These are phyloP conservation scores for Annona cherimola DNA, from an alignment of 164 flowering plant genomes.

Conservation along the genomic window DNA sequence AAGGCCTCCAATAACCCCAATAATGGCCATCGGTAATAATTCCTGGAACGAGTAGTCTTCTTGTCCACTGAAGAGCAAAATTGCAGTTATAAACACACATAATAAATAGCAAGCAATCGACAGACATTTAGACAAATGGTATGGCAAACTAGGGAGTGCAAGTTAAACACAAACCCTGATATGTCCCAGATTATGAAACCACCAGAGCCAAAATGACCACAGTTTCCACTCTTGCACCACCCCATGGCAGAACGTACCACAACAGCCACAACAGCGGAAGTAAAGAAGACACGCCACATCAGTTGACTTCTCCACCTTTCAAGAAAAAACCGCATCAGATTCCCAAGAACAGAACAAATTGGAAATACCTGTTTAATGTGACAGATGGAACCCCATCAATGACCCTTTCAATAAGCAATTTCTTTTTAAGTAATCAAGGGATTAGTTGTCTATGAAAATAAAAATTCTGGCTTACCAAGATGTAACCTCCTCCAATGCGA, in stretches of 20 bases:
- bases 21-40: conserved; percentile 93
- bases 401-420: neutral
- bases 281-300: conserved; percentile 99
- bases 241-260: conserved; percentile 95
- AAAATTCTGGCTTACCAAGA: conserved; percentile 60
- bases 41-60: conserved; percentile 95
- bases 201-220: conserved; percentile 99
- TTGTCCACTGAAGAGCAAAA: conserved; percentile 60
- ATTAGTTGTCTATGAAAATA: neutral
- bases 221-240: conserved; percentile 90
- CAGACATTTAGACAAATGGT: neutral
- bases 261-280: conserved; percentile 97
- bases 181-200: conserved; percentile 98
- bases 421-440: neutral
- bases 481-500: conserved; percentile 97
- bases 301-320: conserved; percentile 99
- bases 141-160: neutral
- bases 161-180: conserved; percentile 56
- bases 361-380: neutral
- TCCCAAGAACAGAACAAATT: neutral
- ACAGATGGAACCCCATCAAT: neutral
- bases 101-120: neutral
- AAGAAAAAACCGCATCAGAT: conserved; percentile 3
- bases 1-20: conserved; percentile 96
- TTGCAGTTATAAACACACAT: neutral